Evolutionary conservation across 371 early-diverging fungal genomes (phyloP), one percentile per base, ranked within the genome.

Genomic region (Batrachochytrium dendrobatidis): DNA sequence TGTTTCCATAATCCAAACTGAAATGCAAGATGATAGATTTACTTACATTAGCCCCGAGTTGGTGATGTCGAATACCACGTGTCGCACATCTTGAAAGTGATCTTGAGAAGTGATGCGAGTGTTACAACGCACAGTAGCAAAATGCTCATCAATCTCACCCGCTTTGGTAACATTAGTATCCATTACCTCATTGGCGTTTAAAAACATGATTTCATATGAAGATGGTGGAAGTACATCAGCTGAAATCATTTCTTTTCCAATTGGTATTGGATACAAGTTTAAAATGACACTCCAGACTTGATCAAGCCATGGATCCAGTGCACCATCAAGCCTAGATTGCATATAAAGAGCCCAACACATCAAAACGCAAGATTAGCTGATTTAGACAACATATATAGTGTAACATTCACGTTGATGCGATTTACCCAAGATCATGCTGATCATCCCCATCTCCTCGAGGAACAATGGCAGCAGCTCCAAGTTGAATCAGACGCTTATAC

Each of bases 21-120:
- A n/a, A 12, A 12, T 39, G 39, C 39, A n/a, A n/a, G n/a, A n/a
- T n/a, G n/a, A n/a, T 15, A 15, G 39, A n/a, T 39, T 39, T n/a
- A 39, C 39, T n/a, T n/a, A 39, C 39, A 15, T n/a, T 12, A 39
- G 15, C 15, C 4, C 6, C 30, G 32, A 20, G 28, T 5, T 34
- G 8, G 48, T 31, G 7, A 70, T 61, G 6, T 62, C 58, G 12
- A 90, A 69, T 25, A 71, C 79, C 15, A 95, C 53, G 55, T 87
- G 90, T 7, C 94, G 81, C 3, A 91, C 90, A 64, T 95, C 96
- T 70, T 95, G 96, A 61, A 91, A 91, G 62, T 95, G 95, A 32
- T 83, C 82, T 1, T 53, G 34, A 2, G 86, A 67, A 1, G 96
- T 93, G 44, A 95, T 77, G 12, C 95, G 72, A 12, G n/a, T 52